Evolutionary conservation across 306 rosid genomes (phyloP).

Genomic region (Trifolium repens): DNA sequence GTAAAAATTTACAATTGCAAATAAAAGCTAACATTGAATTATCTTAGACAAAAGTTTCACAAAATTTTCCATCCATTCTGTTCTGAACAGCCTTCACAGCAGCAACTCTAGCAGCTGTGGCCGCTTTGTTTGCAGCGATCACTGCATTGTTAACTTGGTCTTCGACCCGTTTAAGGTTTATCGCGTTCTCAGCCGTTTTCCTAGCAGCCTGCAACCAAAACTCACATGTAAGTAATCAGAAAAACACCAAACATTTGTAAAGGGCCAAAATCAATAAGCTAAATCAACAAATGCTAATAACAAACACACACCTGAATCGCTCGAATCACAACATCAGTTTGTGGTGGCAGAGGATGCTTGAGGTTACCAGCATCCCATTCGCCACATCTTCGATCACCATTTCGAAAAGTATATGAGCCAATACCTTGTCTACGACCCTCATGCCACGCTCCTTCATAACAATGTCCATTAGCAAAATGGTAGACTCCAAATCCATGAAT

Average conservation of each 20-base stretch:
- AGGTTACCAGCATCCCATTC: slow-evolving; percentile 94
- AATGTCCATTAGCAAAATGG: slow-evolving; percentile 92
- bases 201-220: slow-evolving; percentile 72
- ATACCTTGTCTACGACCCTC: slow-evolving; percentile 92
- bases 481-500: slow-evolving; percentile 98
- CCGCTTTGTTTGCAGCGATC: slow-evolving; percentile 82
- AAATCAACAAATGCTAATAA: background rate
- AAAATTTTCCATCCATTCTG: slow-evolving; percentile 90
- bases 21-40: slow-evolving; percentile 45
- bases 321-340: slow-evolving; percentile 60
- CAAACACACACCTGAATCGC: slow-evolving; percentile 73
- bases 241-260: background rate
- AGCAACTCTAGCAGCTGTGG: slow-evolving; percentile 97
- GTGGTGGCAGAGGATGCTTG: slow-evolving; percentile 67
- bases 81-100: slow-evolving; percentile 98
- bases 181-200: slow-evolving; percentile 76
- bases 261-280: background rate
- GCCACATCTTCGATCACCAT: slow-evolving; percentile 73
- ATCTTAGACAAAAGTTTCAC: slow-evolving; percentile 60
- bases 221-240: background rate
- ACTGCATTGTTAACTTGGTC: slow-evolving; percentile 83
- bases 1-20: slow-evolving; percentile 65
- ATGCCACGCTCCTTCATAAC: slow-evolving; percentile 98
- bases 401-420: slow-evolving; percentile 77
- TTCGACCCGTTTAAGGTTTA: slow-evolving; percentile 68